Evolutionary conservation across 805 yeast genomes (phyloP), one percentile per base, ranked within the genome.

Genomic region (Zygosaccharomyces bisporus): DNA sequence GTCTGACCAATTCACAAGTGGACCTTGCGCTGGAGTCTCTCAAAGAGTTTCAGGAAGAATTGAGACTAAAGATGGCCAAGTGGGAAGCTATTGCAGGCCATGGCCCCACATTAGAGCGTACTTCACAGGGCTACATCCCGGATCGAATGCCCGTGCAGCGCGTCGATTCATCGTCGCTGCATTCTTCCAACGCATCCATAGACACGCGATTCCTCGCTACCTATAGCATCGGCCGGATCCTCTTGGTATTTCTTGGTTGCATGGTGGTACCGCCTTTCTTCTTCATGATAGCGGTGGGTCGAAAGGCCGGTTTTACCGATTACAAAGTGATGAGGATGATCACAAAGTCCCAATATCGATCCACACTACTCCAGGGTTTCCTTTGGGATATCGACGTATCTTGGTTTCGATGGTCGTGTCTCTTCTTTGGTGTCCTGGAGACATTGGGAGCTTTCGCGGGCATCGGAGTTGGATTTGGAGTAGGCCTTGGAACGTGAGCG

Each of bases 381-480:
- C 44, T 56, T 1, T 61, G 66, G 66, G 64, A 61, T 35, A 41
- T 63, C 7, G 57, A 57, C 34, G 44, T 63, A 4, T 34, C 34
- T 12, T 60, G 66, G 66, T 51, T 63, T 23, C 37, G 64, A 10
- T 43, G 35, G 50, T 50, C 51, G 57, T 69, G 63, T 13, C 43
- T 71, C 30, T 39, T 43, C 1, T 49, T 73, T 6, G 74, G 73
- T 1, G 43, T 46, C 6, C 9, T 52, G 2, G 64, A 56, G 45
- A 32, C 53, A 6, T 16, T 58, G 6, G 50, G 58, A 1, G 53
- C 68, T 4, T 45, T 70, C 16, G 78, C 72, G 0, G 67, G 74
- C 52, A 61, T 74, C 23, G 73, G 73, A 13, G 66, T 73, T 25
- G 79, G 79, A 1, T 61, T 75, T 37, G 77, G 72, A 4, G 70